Conservation (phyloP, 441 rosid species). For the Hura crepitans region DNA sequence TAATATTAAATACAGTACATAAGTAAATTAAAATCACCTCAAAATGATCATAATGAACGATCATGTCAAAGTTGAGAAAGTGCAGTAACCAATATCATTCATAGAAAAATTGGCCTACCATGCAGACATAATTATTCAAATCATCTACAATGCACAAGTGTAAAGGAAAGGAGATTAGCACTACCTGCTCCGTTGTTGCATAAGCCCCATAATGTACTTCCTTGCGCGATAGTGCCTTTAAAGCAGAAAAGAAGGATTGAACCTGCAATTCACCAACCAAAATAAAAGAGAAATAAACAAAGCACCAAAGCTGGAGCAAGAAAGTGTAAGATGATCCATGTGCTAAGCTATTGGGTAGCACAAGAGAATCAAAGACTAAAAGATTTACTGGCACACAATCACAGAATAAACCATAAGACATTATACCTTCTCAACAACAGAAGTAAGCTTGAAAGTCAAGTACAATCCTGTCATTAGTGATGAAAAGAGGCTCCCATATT, state of each 20-base stretch:
- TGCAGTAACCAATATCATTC: neutral
- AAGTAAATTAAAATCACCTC: neutral
- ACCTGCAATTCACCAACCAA: constrained; percentile 42
- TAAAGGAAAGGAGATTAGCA: constrained; percentile 15
- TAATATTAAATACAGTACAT: neutral
- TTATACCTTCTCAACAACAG: constrained; percentile 69
- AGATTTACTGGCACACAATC: neutral
- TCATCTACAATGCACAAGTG: neutral
- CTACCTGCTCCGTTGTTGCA: constrained; percentile 80
- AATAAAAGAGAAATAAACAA: neutral
- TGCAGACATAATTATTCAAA: neutral
- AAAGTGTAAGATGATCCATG: neutral
- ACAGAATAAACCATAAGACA: neutral
- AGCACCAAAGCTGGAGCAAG: neutral
- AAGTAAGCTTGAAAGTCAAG: constrained; percentile 74
- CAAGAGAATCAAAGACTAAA: neutral
- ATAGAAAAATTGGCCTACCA: neutral
- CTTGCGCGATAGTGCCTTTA: constrained; percentile 63
- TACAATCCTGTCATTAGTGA: constrained; percentile 73
- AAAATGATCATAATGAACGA: neutral
- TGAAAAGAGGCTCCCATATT: constrained; percentile 79
- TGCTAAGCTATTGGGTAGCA: neutral
- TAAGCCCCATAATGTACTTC: constrained; percentile 72
- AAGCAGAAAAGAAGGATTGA: constrained; percentile 64
- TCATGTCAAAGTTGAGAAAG: no score